phyloP scores from a whole-genome alignment of 75 land plant genomes.

The Pseudotsuga menziesii region DNA sequence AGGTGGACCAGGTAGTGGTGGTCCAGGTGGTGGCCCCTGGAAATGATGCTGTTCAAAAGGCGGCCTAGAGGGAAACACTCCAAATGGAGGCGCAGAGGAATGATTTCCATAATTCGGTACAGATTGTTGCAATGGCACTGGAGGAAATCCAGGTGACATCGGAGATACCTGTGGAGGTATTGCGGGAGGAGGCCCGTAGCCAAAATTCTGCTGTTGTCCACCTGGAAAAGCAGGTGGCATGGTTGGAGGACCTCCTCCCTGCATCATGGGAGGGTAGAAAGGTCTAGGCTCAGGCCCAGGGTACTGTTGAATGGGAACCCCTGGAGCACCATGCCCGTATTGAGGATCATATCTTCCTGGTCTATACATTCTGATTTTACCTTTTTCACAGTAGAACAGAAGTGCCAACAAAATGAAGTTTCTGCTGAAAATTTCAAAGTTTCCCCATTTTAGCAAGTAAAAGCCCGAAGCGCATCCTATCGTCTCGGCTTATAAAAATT shows the following conservation, averaged over 20 bases:
- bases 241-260: neutral
- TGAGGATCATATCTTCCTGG: conserved; percentile 5
- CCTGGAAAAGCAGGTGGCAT: neutral
- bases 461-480: neutral
- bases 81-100: neutral
- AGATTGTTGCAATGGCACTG: neutral
- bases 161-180: neutral
- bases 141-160: neutral
- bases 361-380: conserved; percentile 1
- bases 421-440: neutral
- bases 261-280: neutral
- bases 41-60: conserved; percentile 5
- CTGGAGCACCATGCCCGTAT: neutral
- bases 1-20: neutral
- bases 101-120: neutral
- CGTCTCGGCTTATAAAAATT: neutral
- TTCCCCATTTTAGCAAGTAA: neutral
- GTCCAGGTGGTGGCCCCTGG: too few species aligned
- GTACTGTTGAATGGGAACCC: neutral
- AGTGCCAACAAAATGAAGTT: neutral
- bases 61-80: neutral
- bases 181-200: neutral
- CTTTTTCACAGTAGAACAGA: too few species aligned
- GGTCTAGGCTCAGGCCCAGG: neutral
- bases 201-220: conserved; percentile 2